Base-by-base conservation (phyloP, 768 basidiomycete species). In the Pulveroboletus sp. region DNA sequence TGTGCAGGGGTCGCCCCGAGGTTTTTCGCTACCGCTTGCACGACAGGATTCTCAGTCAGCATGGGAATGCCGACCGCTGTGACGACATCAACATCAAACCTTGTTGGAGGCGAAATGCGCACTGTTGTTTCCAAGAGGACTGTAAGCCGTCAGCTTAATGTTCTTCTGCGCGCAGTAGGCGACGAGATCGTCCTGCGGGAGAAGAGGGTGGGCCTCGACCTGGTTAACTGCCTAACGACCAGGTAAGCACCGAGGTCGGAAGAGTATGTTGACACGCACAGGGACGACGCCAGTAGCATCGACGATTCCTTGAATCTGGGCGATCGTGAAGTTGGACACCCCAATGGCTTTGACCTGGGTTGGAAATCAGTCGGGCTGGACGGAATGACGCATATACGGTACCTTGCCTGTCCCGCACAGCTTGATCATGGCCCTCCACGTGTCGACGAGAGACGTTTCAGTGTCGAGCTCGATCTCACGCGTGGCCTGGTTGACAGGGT, bases 51-150 rank as follows among this genome's bases (percentile, higher is more conserved):
- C 37, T 90, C 87, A 3, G 85, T 84, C 50, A 91, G 72, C 68
- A 79, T 79, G 48, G 80, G 81, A 63, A 77, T 74, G 59, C 80
- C 80, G 13, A 77, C 62, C 68, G 76, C 85, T 85, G 51, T 22
- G 19, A 45, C 34, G 14, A 39, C 34, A 37, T 43, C 49, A 32
- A 49, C 35, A 22, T 29, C 12, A 22, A 23, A 7, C 13, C 3
- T 14, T 14, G 14, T 14, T 23, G 35, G n/a, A 47, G n/a, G 44
- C 31, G 16, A 22, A 45, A 17, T 31, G 65, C 77, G 56, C 64
- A 85, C 84, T 60, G 70, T 89, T 91, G 73, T 91, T 86, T 37
- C 91, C 90, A 3, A 93, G 80, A 6, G 89, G 89, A 56, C 78
- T 80, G 69, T 82, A 83, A 0, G 80, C 79, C n/a, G 79, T 79